Base-by-base conservation (phyloP, 495 filamentous ascomycete genomes). In the Penicillium lividum region DNA sequence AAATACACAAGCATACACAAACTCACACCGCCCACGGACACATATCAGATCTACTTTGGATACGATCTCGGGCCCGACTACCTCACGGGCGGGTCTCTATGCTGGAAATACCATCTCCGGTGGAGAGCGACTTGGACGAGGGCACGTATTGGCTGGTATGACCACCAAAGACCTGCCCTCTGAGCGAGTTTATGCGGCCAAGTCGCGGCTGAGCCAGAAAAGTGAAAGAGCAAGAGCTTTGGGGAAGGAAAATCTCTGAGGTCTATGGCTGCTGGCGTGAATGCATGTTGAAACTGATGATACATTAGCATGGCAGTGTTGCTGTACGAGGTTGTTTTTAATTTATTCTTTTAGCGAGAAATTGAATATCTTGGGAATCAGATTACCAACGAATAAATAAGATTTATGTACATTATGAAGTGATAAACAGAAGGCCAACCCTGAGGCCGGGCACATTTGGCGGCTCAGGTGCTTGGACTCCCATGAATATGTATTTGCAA, bases 141-240 rank as follows among this genome's bases (percentile, higher is more conserved):
- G 72, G 51, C 64, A 68, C 46, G 72, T 68, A 44, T 51, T 71
- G 16, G 43, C 71, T 46, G 51, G 68, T 59, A 28, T 74, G 62
- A 48, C 79, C 29, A 58, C 76, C 15, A 76, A 77, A n/a, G 63
- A 69, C 1, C 59, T 91, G 22, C 77, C 86, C 4, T 73, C 83
- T 2, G 85, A 89, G 11, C 79, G 88, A 34, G 70, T 73, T 30
- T 80, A 82, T 15, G 87, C 86, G 7, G 89, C 89, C 4, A 79
- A 82, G 60, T 85, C 83, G 29, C 76, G 88, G 30, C 71, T 91
- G 11, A 81, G 84, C 66, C 77, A 78, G 65, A 84, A 76, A 60
- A 68, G 71, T 13, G 70, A 77, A 46, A 77, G 70, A 51, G 34
- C 27, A 13, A 53, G 16, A 38, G 60, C 67, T 29, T 56, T 63